Evolutionary conservation across 2,329 filamentous ascomycete genomes (phyloP).

Genomic region (Orbilia blumenaviensis): DNA sequence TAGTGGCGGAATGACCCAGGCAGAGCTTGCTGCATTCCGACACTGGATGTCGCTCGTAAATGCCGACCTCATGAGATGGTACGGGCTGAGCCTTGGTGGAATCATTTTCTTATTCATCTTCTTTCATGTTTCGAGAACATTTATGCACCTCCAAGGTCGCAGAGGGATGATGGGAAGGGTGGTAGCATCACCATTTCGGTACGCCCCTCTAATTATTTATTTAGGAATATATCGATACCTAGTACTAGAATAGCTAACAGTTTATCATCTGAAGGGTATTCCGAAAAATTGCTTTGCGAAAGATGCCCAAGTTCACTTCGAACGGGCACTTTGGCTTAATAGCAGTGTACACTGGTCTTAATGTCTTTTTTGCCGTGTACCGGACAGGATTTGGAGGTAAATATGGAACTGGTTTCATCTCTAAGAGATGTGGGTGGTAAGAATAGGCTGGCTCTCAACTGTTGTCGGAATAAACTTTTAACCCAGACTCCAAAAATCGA

Average conservation of each 20-base stretch:
- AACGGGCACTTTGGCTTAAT: slow-evolving; percentile 61
- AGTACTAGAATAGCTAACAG: slow-evolving; percentile 3
- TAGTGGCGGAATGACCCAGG: slow-evolving; percentile 23
- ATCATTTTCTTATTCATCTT: slow-evolving; percentile 56
- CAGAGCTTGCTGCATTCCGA: slow-evolving; percentile 29
- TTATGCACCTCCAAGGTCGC: slow-evolving; percentile 54
- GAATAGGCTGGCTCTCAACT: slow-evolving; percentile 7
- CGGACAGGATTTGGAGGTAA: slow-evolving; percentile 57
- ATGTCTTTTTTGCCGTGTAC: slow-evolving; percentile 60
- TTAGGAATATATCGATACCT: not conserved
- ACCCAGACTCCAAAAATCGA: too few species aligned
- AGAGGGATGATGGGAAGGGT: slow-evolving; percentile 54
- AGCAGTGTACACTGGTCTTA: slow-evolving; percentile 60
- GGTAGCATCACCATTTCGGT: slow-evolving; percentile 54
- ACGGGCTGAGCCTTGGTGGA: slow-evolving; percentile 40
- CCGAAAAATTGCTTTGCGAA: slow-evolving; percentile 58
- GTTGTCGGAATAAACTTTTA: not conserved
- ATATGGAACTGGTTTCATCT: slow-evolving; percentile 54
- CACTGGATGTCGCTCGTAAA: slow-evolving; percentile 39
- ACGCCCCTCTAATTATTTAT: not conserved
- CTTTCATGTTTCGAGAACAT: slow-evolving; percentile 53
- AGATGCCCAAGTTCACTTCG: slow-evolving; percentile 61
- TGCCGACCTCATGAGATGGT: slow-evolving; percentile 43
- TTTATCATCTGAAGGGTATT: slow-evolving; percentile 42
- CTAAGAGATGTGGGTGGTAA: slow-evolving; percentile 59